phyloP scores from a whole-genome alignment of 495 filamentous ascomycete genomes.

The Penicillium longicatenatum region DNA sequence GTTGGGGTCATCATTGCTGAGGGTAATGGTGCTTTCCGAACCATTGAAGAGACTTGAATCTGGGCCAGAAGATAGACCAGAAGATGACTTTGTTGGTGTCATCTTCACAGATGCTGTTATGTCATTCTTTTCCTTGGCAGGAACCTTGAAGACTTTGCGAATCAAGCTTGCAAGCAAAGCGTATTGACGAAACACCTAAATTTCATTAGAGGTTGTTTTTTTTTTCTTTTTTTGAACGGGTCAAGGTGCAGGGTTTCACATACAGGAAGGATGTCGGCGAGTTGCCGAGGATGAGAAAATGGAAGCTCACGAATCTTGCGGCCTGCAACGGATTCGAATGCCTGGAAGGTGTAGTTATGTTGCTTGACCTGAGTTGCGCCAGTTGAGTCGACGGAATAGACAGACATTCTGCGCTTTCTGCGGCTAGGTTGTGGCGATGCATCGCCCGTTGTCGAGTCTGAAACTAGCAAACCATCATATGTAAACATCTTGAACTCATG shows the following conservation, averaged over 20 bases:
- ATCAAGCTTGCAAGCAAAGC: slow-evolving; percentile 67
- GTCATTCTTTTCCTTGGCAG: slow-evolving; percentile 20
- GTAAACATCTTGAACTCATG: slow-evolving; percentile 58
- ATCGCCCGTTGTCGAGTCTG: slow-evolving; percentile 34
- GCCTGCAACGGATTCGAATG: slow-evolving; percentile 70
- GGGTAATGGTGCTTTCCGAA: slow-evolving; percentile 24
- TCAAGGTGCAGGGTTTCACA: slow-evolving; percentile 9
- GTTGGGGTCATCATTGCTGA: slow-evolving; percentile 47
- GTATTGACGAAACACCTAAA: slow-evolving; percentile 69
- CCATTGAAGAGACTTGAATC: slow-evolving; percentile 6
- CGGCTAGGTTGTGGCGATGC: slow-evolving; percentile 29
- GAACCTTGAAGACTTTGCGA: slow-evolving; percentile 55
- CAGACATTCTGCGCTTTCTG: slow-evolving; percentile 36
- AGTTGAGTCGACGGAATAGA: slow-evolving; percentile 37
- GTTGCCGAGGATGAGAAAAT: slow-evolving; percentile 84
- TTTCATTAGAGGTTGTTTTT: slow-evolving; percentile 9
- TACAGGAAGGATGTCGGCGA: slow-evolving; percentile 73
- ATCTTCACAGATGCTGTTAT: slow-evolving; percentile 3
- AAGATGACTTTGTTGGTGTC: not conserved
- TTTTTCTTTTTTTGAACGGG: not conserved
- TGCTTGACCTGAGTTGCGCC: slow-evolving; percentile 44
- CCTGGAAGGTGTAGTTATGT: slow-evolving; percentile 70
- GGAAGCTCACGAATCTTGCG: slow-evolving; percentile 69
- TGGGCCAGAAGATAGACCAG: not conserved
- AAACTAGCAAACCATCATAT: slow-evolving; percentile 69